Evolutionary conservation across 139 green algal species (phyloP), one percentile per base, ranked within the genome.

Genomic region (Axilococcus clingmanii): DNA sequence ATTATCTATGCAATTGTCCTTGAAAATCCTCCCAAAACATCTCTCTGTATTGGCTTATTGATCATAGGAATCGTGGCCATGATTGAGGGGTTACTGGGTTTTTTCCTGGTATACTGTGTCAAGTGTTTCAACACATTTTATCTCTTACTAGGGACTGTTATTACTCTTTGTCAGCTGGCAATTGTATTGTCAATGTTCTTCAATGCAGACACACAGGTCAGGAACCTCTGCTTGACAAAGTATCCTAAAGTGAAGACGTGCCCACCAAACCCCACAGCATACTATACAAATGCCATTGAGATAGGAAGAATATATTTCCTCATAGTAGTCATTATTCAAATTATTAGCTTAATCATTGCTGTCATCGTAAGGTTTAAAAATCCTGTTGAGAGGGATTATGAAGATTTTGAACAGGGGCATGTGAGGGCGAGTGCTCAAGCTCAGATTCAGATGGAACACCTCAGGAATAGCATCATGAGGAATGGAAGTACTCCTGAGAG

Each of bases 1-100:
- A 72, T 74, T 30, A 52, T 71, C 15, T 74, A 52, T 24, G 59
- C 50, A 5, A 30, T 64, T 7, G 50, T 74, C 19, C 24, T 74
- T n/a, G 28, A 72, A 25, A 66, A 53, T 40, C 65, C 65, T 34
- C 65, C 65, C 20, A 61, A 57, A 23, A 48, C 61, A 16, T 36
- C 65, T 29, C 24, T 74, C 17, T 52, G 25, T 52, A 74, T 61
- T 14, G 65, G 65, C 31, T 25, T 72, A 31, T 17, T 74, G 7
- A 50, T 74, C 14, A 22, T 74, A 17, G 65, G 65, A 37, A 20
- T 24, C 15, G 7, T 71, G 5, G 49, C 34, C n/a, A 16, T 65
- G 16, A 9, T 49, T 14, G 22, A 41, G 14, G 30, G 48, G 5
- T 27, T 72, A 15, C 19, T 74, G 6, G 65, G 65, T 33, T 25